Evolutionary conservation across 2,329 filamentous ascomycete species (phyloP).

Genomic region (Laburnicola sp.): DNA sequence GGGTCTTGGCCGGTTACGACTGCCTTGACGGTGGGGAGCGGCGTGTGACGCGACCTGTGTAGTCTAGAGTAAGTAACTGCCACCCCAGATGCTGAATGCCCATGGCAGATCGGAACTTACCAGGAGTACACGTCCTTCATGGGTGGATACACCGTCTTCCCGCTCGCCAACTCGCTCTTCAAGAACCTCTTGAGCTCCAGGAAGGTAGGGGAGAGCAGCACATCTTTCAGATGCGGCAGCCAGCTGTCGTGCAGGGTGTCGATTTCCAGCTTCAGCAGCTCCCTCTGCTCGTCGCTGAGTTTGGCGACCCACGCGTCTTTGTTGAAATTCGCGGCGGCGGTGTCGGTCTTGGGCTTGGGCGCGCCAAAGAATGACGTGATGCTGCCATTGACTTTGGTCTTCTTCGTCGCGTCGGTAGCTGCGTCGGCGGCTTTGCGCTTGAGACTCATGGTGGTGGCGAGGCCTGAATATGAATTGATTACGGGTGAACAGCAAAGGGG

Average conservation of each 20-base stretch:
- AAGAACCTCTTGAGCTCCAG: conserved; percentile 86
- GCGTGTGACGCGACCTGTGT: conserved; percentile 86
- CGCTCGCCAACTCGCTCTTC: conserved; percentile 71
- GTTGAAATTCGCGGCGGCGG: conserved; percentile 63
- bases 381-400: conserved; percentile 65
- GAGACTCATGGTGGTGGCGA: conserved; percentile 48
- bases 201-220: conserved; percentile 77
- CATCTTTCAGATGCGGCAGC: conserved; percentile 85
- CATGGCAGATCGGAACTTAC: conserved; percentile 54
- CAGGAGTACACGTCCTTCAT: conserved; percentile 91
- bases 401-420: conserved; percentile 52
- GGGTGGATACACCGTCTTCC: conserved; percentile 84
- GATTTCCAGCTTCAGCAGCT: conserved; percentile 84
- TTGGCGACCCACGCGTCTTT: conserved; percentile 86
- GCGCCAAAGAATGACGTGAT: conserved; percentile 89
- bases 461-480: conserved; percentile 13
- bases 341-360: conserved; percentile 50
- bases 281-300: conserved; percentile 78
- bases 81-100: conserved; percentile 4
- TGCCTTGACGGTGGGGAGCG: conserved; percentile 83
- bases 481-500: conserved; percentile 1
- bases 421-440: conserved; percentile 56
- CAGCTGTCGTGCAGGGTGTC: conserved; percentile 89
- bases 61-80: conserved; percentile 10
- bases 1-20: conserved; percentile 96